phyloP scores from a whole-genome alignment of 1,284 basidiomycete genomes.

The Ganoderma sinense region DNA sequence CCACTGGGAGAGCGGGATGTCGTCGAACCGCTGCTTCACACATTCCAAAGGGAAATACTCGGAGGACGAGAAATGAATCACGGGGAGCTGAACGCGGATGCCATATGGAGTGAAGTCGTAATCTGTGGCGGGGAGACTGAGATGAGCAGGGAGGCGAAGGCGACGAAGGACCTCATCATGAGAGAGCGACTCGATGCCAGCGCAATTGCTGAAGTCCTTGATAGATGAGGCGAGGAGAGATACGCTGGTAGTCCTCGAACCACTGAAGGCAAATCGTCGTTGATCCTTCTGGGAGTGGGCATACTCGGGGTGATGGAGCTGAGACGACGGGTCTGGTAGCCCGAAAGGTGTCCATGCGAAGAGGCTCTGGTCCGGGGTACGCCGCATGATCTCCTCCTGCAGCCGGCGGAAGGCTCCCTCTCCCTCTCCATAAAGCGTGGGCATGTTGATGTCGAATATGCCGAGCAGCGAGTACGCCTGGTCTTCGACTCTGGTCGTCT shows the following conservation, averaged over 20 bases:
- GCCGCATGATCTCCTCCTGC: background rate
- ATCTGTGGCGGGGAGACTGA: background rate
- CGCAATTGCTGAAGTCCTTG: background rate
- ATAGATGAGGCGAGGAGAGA: background rate
- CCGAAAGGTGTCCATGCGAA: background rate
- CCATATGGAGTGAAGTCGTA: background rate
- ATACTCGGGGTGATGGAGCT: background rate
- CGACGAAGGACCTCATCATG: background rate
- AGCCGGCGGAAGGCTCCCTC: background rate
- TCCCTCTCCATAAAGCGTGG: background rate
- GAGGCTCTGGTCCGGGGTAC: conserved; percentile 1
- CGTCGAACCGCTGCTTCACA: no score
- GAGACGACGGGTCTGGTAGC: background rate
- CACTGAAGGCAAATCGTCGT: no score
- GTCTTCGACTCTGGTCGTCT: background rate
- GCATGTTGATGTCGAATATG: background rate
- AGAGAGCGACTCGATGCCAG: background rate
- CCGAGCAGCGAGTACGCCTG: background rate
- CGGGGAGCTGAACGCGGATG: background rate
- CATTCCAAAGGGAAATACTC: background rate
- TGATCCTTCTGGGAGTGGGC: background rate
- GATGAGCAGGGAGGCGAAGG: background rate
- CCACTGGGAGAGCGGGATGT: background rate
- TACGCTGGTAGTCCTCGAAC: no score
- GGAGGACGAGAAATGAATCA: background rate